phyloP scores from a whole-genome alignment of 768 basidiomycete genomes.

The Crepidotus variabilis region DNA sequence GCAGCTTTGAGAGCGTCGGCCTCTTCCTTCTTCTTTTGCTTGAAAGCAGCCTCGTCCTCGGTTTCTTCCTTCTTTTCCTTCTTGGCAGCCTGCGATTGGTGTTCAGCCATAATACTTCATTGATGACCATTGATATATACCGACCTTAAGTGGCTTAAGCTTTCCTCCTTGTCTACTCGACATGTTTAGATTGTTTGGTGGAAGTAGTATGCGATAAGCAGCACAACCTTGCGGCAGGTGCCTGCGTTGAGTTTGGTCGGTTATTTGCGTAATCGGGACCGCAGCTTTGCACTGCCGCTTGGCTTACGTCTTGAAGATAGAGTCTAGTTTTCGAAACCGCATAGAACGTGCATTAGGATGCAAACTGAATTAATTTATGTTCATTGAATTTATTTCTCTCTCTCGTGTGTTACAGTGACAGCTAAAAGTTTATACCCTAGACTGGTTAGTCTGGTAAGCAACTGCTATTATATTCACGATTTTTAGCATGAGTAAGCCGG shows the following conservation, averaged over 20 bases:
- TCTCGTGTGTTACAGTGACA: no score
- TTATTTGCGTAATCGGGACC: background rate
- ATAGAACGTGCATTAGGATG: no score
- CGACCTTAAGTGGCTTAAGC: slow-evolving; percentile 82
- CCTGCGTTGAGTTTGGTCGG: background rate
- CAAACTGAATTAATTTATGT: no score
- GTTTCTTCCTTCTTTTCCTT: slow-evolving; percentile 72
- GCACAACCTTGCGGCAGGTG: background rate
- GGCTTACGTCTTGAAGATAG: no score
- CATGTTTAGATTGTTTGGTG: slow-evolving; percentile 31
- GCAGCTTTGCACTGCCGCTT: slow-evolving; percentile 2
- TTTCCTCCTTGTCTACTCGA: slow-evolving; percentile 78
- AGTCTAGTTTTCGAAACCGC: no score
- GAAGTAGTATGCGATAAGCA: background rate
- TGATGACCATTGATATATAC: background rate
- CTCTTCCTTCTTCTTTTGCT: slow-evolving; percentile 74
- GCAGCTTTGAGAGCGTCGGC: slow-evolving; percentile 70
- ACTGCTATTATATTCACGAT: no score
- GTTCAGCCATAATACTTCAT: slow-evolving; percentile 3
- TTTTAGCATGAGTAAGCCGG: no score
- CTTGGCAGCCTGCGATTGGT: slow-evolving; percentile 65
- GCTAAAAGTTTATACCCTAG: no score
- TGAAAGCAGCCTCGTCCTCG: slow-evolving; percentile 70
- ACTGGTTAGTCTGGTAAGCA: no score
- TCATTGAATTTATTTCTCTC: no score